Conservation (phyloP, 441 rosid species). For the Breynia disticha region DNA sequence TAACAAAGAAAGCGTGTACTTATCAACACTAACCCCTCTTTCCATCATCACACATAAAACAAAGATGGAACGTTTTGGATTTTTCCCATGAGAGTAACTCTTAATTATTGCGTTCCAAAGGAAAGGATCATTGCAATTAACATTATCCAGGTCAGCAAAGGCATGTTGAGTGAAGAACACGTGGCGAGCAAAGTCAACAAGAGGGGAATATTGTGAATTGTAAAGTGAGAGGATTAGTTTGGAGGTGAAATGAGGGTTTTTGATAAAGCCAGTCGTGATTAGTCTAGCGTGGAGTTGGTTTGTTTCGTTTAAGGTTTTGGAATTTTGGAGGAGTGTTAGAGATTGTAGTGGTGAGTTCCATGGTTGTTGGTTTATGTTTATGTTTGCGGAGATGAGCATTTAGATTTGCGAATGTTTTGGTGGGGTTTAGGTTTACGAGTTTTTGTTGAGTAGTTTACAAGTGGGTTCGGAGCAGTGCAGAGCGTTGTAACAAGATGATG, state of each 20-base stretch:
- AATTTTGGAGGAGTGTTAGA: slow-evolving; percentile 32
- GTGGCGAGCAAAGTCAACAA: slow-evolving; percentile 47
- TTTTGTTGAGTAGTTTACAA: too few relatives aligned
- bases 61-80: slow-evolving; percentile 37
- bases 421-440: too few relatives aligned
- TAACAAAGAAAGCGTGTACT: slow-evolving; percentile 56
- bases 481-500: too few relatives aligned
- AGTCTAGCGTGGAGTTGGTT: slow-evolving; percentile 47
- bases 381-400: slow-evolving; percentile 38
- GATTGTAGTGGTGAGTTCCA: slow-evolving; percentile 49
- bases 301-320: slow-evolving; percentile 34
- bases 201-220: slow-evolving; percentile 32
- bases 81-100: slow-evolving; percentile 59
- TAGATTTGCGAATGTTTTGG: too few relatives aligned
- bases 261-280: slow-evolving; percentile 50
- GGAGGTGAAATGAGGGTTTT: slow-evolving; percentile 36
- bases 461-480: too few relatives aligned
- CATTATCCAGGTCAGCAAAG: neutral
- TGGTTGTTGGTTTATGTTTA: slow-evolving; percentile 35
- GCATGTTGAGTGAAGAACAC: slow-evolving; percentile 37
- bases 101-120: slow-evolving; percentile 72
- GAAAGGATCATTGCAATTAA: slow-evolving; percentile 37
- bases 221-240: slow-evolving; percentile 43
- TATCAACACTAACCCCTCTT: slow-evolving; percentile 43
- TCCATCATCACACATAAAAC: slow-evolving; percentile 52